Base-by-base conservation (phyloP, 2,329 filamentous ascomycete genomes). In the Boeremia lycopersici region DNA sequence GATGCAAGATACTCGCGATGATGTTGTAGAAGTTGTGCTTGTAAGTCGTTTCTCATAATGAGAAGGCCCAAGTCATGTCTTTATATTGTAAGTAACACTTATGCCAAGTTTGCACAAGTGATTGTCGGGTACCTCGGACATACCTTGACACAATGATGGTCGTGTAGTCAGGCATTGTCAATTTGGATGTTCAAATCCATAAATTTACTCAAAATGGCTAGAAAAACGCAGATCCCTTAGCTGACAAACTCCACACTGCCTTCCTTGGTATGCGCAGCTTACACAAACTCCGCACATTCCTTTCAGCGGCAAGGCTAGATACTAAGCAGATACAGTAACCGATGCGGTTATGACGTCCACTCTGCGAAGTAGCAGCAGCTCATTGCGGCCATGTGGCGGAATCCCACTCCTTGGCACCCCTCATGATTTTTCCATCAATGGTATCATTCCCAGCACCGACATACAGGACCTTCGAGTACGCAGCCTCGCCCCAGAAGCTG, bases 401-500 rank as follows among this genome's bases (percentile, higher is more conserved):
- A 5, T 52, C 46, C 64, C 63, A 69, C 4, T 12, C 17, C 29
- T 48, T 53, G 11, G 55, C 62, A n/a, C 53, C 40, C 33, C 35
- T 30, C 31, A 60, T 40, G 41, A 69, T 46, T 53, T 51, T 56
- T 23, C 53, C 50, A 50, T 66, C 63, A 28, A 67, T 26, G 6
- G 60, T 62, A 26, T 67, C 53, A 10, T 34, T 43, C 11, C 64
- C 64, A 44, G 48, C 59, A 33, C 59, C 59, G 26, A 69, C 60
- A 54, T 68, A 65, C 50, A 68, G 47, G 13, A 67, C 52, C 48
- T 68, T 65, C 2, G 63, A 64, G 48, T 63, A 65, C 26, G 56
- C 59, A 10, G 53, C 52, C 35, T 58, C 59, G 9, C 60, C 61
- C 59, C 69, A 76, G 48, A 77, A 77, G 30, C 58, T 70, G 41